Evolutionary conservation across 805 yeast genomes (phyloP), one percentile per base, ranked within the genome.

Genomic region (Barnettozyma botsteinii): DNA sequence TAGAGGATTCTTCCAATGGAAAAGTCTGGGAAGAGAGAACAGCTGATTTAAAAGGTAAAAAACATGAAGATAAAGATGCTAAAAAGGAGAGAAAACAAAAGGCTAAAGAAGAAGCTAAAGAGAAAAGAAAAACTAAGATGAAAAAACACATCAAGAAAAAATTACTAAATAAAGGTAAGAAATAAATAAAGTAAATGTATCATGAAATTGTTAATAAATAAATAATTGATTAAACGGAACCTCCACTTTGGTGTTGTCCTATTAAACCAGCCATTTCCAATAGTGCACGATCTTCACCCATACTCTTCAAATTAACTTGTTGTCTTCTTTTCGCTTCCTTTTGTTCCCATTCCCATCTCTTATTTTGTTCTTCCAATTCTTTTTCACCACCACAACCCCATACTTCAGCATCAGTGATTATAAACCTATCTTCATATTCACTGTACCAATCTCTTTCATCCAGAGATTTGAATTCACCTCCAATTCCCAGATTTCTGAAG

Each of bases 331-430:
- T 73, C 0, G 95, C 95, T 56, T 87, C 96, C 35, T 77, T 68
- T 54, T 81, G 83, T 56, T 91, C 97, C 96, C 96, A 88, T 51
- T 81, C 88, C 93, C 95, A 84, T 44, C 74, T 73, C 51, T 74
- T 76, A 33, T 72, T 66, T 61, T 89, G 96, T 46, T 82, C 89
- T 23, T 73, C 81, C 34, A 88, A 63, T 49, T 86, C 95, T 44
- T 79, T 76, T 9, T 74, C 77, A 7, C 85, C 77, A 1, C 97
- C 98, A 42, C 87, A 74, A 0, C 98, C 98, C 89, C 93, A 85
- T 0, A 88, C 95, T 56, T 89, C 96, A 20, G 89, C 64, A 48
- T 83, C 89, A 5, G 79, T 75, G 7, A 91, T 75, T 40, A 71
- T 56, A 51, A 91, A 77, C 36, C 86, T 64, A 44, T 81, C 79